Percentiles rank a stretch among this genome's conserved stretches.
Evolutionary conservation across 176 grass and related monocot genomes (phyloP).

Genomic region (Bromus sterilis): DNA sequence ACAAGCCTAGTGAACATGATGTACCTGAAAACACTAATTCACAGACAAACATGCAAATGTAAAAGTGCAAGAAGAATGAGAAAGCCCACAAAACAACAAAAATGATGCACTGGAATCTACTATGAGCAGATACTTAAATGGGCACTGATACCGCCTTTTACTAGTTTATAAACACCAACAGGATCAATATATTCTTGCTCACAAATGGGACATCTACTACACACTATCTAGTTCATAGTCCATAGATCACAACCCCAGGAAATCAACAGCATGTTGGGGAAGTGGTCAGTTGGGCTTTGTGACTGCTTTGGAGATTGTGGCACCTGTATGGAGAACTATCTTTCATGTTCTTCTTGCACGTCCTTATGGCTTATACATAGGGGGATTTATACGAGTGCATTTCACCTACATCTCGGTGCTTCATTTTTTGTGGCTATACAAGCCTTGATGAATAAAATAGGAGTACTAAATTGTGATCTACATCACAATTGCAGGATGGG

Average conservation of each 20-base stretch:
- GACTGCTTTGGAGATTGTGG: slow-evolving; percentile 27
- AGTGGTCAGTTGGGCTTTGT: slow-evolving; percentile 45
- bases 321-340: slow-evolving; percentile 20
- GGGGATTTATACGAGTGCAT: not conserved
- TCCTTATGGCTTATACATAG: no score
- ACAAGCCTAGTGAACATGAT: not conserved
- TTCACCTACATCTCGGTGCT: not conserved
- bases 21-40: not conserved
- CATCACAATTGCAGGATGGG: slow-evolving; percentile 28
- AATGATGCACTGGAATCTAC: not conserved
- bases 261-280: not conserved
- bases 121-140: not conserved
- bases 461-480: not conserved
- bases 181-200: not conserved
- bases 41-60: not conserved
- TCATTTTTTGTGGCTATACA: not conserved
- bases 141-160: not conserved
- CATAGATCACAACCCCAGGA: not conserved
- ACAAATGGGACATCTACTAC: not conserved
- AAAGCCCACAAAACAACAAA: not conserved
- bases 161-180: slow-evolving; percentile 8
- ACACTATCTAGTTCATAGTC: not conserved
- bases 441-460: not conserved
- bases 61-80: not conserved
- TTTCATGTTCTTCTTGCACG: not conserved